Evolutionary conservation across 345 rosid genomes (phyloP), one percentile per base, ranked within the genome.

Genomic region (Salix udensis): DNA sequence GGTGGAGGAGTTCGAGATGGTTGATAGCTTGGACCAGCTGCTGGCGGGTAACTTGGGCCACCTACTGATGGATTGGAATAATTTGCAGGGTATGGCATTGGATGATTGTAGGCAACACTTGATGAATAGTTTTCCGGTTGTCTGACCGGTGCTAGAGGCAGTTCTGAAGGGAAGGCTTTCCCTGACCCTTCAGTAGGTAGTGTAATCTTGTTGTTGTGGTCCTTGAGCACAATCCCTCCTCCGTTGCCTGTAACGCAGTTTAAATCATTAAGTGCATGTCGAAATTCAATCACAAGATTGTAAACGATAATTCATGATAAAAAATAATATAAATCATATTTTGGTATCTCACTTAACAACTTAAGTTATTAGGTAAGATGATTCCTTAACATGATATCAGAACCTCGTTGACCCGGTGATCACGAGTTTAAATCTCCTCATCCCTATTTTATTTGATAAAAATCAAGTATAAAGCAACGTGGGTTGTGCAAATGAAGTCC

Each of bases 1-100:
- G 90, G 91, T 4, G 87, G 89, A 21, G 88, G 90, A 70, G 87
- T 68, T 37, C 67, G 86, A 21, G 86, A 81, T 46, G 91, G 87
- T 31, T 37, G 79, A 68, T 81, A 79, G 78, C 79, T 71, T 15
- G 83, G 81, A 61, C 85, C 87, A 31, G 73, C 81, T 73, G 65
- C 72, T 18, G 77, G 55, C 7, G 55, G 69, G 23, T 73, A 42
- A 34, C 68, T 74, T 55, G 74, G 53, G 68, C 77, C 74, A 11
- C 28, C 77, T 39, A 8, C 9, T 3, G 88, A 74, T 31, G 75
- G 72, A 55, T 77, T 77, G 30, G 73, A 77, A 53, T 69, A 75
- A 76, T 74, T 82, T 71, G 79, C 36, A 37, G 82, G 77, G 70
- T 74, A 72, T 6, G 85, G 85, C 77, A 44, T 46, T 39, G 81